Base-by-base conservation (phyloP, 2,329 filamentous ascomycete species). In the Apiospora saccharicola region DNA sequence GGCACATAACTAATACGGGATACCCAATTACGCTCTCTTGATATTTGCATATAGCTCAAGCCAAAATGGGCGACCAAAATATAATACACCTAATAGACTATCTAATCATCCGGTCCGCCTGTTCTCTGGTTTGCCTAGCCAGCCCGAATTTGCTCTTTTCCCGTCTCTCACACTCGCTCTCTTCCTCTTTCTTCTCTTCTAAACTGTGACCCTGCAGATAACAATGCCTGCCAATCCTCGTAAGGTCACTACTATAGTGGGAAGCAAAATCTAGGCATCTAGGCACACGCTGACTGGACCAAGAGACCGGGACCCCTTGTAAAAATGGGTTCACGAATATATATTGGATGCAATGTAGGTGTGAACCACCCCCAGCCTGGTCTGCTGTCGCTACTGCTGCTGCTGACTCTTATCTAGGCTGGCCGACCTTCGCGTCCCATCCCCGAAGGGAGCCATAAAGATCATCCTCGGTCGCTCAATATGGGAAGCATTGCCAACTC, bases 1-100 rank as follows among this genome's bases (percentile, higher is more conserved):
- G 57, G 57, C 57, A 64, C 34, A n/a, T 22, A 64, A 64, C 16
- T 64, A 64, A 64, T 64, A n/a, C 57, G 57, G 57, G 57, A 64
- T 64, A 64, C 57, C 57, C 57, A 64, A 64, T 64, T 64, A 64
- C 57, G 57, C 57, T 64, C 57, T 41, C 22, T 64, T 64, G 30
- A 41, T 41, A 64, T 41, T 64, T 64, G 57, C 57, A 64, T 64
- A 24, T 41, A 24, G 57, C 57, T 64, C 57, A 64, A 5, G 2
- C 22, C 19, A 5, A 64, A 41, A 41, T 41, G 57, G 13, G 57
- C 57, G 57, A 41, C 34, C 57, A 64, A 64, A 64, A 64, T 16
- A 57, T 41, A 64, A 64, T 64, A 64, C 30, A 37, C 30, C 19
- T 61, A 61, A 61, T 61, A 61, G 53, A 61, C 30, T 61, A 61